Evolutionary conservation across 176 grass and related monocot genomes (phyloP).

Genomic region (Zoysia japonica): DNA sequence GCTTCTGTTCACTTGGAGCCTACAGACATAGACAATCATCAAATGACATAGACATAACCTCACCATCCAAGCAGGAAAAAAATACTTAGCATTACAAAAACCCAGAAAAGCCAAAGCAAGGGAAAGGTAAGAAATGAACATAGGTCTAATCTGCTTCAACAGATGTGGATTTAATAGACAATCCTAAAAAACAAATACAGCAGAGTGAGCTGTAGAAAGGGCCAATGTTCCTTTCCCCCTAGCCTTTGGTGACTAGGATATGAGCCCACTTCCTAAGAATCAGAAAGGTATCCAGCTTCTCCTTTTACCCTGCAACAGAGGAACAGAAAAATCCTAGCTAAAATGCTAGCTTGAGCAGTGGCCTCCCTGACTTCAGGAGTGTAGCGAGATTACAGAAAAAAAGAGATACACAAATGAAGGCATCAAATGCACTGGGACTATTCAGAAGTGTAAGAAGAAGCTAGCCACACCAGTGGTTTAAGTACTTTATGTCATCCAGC

Average conservation of each 20-base stretch:
- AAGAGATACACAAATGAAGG: conserved; percentile 4
- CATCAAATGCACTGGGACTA: not conserved
- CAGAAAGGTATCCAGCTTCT: not conserved
- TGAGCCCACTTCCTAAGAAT: not conserved
- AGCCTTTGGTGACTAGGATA: not conserved
- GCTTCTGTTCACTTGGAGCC: conserved; percentile 89
- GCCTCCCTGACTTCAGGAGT: not conserved
- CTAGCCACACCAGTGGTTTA: not conserved
- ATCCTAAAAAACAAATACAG: no score
- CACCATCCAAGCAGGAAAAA: conserved; percentile 12
- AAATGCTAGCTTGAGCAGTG: not conserved
- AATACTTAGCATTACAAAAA: conserved; percentile 10
- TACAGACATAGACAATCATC: conserved; percentile 46
- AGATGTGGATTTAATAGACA: conserved; percentile 7
- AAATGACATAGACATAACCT: conserved; percentile 31
- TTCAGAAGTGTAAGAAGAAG: not conserved
- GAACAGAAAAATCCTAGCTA: conserved; percentile 20
- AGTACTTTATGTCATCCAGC: not conserved
- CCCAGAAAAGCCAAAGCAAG: conserved; percentile 1
- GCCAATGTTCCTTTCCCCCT: not conserved
- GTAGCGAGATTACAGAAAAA: not conserved
- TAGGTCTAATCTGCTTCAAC: not conserved
- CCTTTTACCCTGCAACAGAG: not conserved
- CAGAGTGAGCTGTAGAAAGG: not conserved
- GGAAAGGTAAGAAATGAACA: not conserved